A percentile compares a stretch with the other conserved stretches of the same genome.
Evolutionary conservation across 345 rosid species (phyloP).

Genomic region (Camelina sativa): DNA sequence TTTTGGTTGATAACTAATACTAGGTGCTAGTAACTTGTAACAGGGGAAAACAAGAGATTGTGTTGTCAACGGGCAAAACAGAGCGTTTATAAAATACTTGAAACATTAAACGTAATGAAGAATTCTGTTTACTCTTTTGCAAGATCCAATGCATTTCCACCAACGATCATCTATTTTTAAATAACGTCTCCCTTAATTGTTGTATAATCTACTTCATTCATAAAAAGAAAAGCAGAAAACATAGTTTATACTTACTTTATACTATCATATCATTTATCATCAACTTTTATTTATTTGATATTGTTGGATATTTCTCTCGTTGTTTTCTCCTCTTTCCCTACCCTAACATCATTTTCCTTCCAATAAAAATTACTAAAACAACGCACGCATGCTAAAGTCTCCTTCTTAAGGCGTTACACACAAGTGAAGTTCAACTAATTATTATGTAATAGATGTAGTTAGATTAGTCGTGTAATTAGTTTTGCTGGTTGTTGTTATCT

Average conservation of each 20-base stretch:
- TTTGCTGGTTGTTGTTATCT: neutral
- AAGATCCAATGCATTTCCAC: conserved; percentile 45
- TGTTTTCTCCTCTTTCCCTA: neutral
- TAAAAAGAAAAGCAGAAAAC: neutral
- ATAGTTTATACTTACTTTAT: neutral
- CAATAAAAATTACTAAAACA: neutral
- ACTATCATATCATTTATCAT: neutral
- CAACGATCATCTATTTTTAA: neutral
- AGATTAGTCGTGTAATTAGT: neutral
- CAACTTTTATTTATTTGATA: neutral
- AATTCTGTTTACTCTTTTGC: conserved; percentile 43
- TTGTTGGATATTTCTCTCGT: neutral
- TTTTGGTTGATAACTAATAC: neutral
- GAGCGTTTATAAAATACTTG: neutral
- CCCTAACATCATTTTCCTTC: neutral
- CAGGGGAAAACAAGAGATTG: neutral
- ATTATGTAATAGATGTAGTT: neutral
- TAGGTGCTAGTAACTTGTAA: neutral
- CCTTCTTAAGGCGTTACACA: neutral
- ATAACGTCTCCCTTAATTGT: neutral
- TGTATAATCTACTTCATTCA: conserved; percentile 17
- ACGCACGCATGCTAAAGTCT: neutral
- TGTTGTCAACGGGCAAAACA: neutral
- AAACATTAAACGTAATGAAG: conserved; percentile 22
- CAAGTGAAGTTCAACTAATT: neutral